phyloP scores from a whole-genome alignment of 73 alveolate species.

The Paramecium sexaurelia region DNA sequence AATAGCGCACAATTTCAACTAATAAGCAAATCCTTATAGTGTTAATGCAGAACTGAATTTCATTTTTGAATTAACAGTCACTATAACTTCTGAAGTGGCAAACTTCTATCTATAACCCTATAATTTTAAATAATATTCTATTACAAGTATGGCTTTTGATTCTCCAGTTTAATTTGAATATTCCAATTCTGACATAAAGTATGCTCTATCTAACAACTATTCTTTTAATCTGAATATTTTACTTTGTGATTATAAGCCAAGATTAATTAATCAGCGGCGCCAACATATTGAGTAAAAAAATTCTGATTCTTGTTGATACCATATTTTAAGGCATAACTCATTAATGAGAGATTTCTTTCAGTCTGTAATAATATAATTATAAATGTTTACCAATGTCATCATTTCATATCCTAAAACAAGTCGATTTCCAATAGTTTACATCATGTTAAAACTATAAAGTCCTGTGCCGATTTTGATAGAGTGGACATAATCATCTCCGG shows the following conservation, averaged over 20 bases:
- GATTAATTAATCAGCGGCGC: constrained; percentile 39
- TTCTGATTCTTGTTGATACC: not conserved
- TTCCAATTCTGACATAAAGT: constrained; percentile 55
- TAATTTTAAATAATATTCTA: not conserved
- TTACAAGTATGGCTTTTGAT: constrained; percentile 57
- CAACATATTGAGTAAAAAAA: constrained; percentile 53
- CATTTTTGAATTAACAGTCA: constrained; percentile 57
- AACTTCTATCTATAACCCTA: constrained; percentile 68
- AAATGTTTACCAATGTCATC: not conserved
- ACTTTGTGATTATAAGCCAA: constrained; percentile 65
- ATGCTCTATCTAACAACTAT: constrained; percentile 57
- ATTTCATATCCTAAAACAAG: constrained; percentile 65
- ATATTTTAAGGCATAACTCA: constrained; percentile 57
- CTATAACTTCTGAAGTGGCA: constrained; percentile 54
- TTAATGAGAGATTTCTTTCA: constrained; percentile 49
- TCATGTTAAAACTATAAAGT: constrained; percentile 45
- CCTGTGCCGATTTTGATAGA: constrained; percentile 61
- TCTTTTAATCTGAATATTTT: not conserved
- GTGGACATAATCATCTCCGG: constrained; percentile 59
- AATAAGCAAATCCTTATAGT: constrained; percentile 57
- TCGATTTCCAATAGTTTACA: constrained; percentile 62
- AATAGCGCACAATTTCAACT: constrained; percentile 66
- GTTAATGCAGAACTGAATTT: constrained; percentile 56
- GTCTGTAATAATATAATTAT: not conserved
- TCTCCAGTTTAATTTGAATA: constrained; percentile 48